Conservation (phyloP, 768 basidiomycete species). For the Rhizopogon rudus region DNA sequence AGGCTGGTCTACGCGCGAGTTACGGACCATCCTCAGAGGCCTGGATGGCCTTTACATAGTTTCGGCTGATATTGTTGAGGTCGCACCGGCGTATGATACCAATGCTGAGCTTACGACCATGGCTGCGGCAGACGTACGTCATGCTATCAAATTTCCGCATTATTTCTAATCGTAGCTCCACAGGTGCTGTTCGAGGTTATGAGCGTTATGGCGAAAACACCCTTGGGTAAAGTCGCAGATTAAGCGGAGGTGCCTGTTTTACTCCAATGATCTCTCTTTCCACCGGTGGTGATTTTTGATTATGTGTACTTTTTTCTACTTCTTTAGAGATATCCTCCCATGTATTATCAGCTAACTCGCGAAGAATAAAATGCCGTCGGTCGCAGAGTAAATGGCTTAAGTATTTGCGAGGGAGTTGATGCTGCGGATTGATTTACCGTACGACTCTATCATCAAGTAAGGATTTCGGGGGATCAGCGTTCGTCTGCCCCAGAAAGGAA, state of each 20-base stretch:
- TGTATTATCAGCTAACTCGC: neutral
- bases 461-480: neutral
- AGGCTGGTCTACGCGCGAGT: conserved; percentile 75
- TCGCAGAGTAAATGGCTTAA: neutral
- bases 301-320: neutral
- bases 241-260: conserved; percentile 1
- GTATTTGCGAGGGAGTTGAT: too few relatives aligned
- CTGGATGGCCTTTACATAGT: conserved; percentile 73
- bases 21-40: conserved; percentile 71
- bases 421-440: neutral
- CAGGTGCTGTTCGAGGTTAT: conserved; percentile 73
- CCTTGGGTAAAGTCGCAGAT: conserved; percentile 52
- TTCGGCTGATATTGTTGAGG: conserved; percentile 81
- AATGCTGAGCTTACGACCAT: conserved; percentile 61
- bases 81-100: conserved; percentile 75
- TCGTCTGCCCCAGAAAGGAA: neutral
- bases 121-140: conserved; percentile 55
- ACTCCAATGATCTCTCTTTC: neutral
- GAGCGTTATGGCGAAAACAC: conserved; percentile 77
- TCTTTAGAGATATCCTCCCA: neutral
- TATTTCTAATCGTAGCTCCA: conserved; percentile 10
- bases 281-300: neutral
- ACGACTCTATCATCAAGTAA: neutral
- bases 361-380: neutral
- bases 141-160: conserved; percentile 2